Evolutionary conservation across 2,329 filamentous ascomycete species (phyloP).

Genomic region (Beauveria sp.): DNA sequence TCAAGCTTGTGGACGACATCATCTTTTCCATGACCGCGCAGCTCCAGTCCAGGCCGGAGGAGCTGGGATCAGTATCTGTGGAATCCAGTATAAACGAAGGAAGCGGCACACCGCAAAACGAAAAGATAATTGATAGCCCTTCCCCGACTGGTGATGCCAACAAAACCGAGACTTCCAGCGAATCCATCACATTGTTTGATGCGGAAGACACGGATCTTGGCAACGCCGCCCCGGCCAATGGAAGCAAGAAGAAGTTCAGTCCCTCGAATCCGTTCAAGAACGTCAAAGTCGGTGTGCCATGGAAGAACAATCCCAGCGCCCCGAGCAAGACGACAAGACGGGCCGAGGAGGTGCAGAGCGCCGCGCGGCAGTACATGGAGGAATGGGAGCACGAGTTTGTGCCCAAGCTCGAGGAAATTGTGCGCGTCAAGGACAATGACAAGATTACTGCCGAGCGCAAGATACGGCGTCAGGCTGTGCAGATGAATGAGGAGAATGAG

Average conservation of each 20-base stretch:
- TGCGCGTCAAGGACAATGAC: slow-evolving; percentile 41
- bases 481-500: slow-evolving; percentile 26
- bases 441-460: slow-evolving; percentile 40
- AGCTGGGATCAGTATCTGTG: slow-evolving; percentile 23
- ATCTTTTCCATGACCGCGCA: slow-evolving; percentile 46
- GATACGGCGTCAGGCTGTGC: slow-evolving; percentile 36
- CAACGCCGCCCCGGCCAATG: not conserved
- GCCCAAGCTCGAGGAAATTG: slow-evolving; percentile 61
- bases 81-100: slow-evolving; percentile 6
- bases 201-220: slow-evolving; percentile 3
- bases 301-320: slow-evolving; percentile 6
- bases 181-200: slow-evolving; percentile 10
- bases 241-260: not conserved
- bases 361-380: slow-evolving; percentile 62
- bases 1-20: slow-evolving; percentile 43
- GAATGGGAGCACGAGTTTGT: slow-evolving; percentile 70
- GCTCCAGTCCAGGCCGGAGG: slow-evolving; percentile 31
- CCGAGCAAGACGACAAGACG: slow-evolving; percentile 4
- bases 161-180: slow-evolving; percentile 12
- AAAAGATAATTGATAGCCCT: not conserved
- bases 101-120: not conserved
- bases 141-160: slow-evolving; percentile 10
- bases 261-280: slow-evolving; percentile 8
- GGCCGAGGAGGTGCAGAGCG: slow-evolving; percentile 31
- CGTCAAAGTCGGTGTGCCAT: slow-evolving; percentile 16